phyloP scores from a whole-genome alignment of 73 alveolate genomes.

The Symbiodinium natans region DNA sequence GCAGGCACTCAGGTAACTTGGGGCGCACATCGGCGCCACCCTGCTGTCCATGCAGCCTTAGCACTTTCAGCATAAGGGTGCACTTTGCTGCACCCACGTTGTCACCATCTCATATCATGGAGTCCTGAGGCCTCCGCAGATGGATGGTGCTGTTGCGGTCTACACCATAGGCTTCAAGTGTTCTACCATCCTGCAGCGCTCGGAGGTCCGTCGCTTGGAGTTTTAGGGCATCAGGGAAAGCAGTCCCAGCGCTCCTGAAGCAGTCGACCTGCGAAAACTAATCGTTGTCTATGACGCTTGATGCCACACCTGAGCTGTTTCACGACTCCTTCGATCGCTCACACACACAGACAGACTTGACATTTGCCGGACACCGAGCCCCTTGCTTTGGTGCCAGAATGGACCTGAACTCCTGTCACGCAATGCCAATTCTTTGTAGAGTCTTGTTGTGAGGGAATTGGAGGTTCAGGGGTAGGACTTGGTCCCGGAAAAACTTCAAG shows the following conservation, averaged over 20 bases:
- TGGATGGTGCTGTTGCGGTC: constrained; percentile 92
- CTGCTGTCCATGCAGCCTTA: constrained; percentile 69
- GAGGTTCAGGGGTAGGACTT: too few species aligned
- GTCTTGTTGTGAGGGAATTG: too few species aligned
- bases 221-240: background rate
- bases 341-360: too few species aligned
- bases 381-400: constrained; percentile 59
- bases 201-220: background rate
- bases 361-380: too few species aligned
- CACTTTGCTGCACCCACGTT: too few species aligned
- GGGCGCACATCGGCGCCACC: constrained; percentile 58
- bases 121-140: background rate
- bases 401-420: constrained; percentile 60
- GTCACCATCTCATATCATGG: too few species aligned
- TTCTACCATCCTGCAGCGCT: constrained; percentile 57
- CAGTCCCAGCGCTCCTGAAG: constrained; percentile 17
- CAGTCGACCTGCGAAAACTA: constrained; percentile 73
- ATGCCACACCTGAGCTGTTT: constrained; percentile 72
- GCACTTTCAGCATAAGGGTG: too few species aligned
- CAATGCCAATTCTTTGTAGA: background rate
- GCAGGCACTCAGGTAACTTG: background rate
- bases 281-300: constrained; percentile 89
- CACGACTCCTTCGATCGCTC: background rate
- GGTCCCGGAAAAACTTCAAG: background rate
- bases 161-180: constrained; percentile 79